Base-by-base conservation (phyloP, 345 rosid species). In the Zanthoxylum bungeanum region DNA sequence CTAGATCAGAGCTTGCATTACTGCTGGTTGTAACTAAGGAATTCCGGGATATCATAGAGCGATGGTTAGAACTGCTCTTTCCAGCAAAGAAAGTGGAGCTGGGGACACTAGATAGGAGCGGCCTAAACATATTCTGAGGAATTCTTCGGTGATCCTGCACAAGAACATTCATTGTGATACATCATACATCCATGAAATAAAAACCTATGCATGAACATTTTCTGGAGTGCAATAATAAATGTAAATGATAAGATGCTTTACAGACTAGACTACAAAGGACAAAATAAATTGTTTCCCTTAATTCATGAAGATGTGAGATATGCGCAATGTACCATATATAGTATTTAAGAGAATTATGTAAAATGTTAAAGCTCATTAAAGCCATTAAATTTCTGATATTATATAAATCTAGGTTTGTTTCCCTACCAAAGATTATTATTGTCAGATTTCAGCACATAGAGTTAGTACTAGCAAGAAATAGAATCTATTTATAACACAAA, bases 41-140 rank as follows among this genome's bases (percentile, higher is more conserved):
- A 80, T 91, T 84, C 76, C 87, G 78, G 49, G 89, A 84, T 80
- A 84, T 80, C 69, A 88, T 49, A 77, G 93, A 77, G 50, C 82
- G 89, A 52, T 85, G 84, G 30, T 83, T 79, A 75, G 93, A 80
- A 77, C 78, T 83, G 64, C 81, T 73, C 75, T 89, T 89, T 75
- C 98, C 97, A 74, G 57, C 79, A 79, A 89, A 91, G 64, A 92
- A 89, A 74, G 96, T 85, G 31, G 91, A 85, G 81, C 94, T 89
- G 5, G 99, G 98, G 65, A 92, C 98, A 86, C 96, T 95, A 66
- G 99, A 95, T 72, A 93, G 76, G 70, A 95, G 93, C 62, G 99
- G 99, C 80, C 99, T 88, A 80, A 95, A 95, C 99, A 95, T 95
- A 79, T 90, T 94, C 74, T 85, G 97, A 74, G 97, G 98, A 72